phyloP scores from a whole-genome alignment of 129 eudicot species.

The Flaveria bidentis region DNA sequence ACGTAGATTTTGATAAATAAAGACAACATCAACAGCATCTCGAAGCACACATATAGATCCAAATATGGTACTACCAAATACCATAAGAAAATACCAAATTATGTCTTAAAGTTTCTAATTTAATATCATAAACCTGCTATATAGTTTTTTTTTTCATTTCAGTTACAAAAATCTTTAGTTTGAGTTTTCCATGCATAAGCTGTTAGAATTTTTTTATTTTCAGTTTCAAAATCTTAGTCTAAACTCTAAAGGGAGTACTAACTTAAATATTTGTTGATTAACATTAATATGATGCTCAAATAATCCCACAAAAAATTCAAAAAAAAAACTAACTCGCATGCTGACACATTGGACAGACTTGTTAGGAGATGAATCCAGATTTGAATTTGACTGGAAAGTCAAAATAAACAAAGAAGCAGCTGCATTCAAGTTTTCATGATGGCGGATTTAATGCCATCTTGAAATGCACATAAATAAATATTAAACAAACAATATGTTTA shows the following conservation, averaged over 20 bases:
- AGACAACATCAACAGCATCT: conserved; percentile 7
- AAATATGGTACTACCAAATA: conserved; percentile 23
- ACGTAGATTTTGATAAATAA: conserved; percentile 9
- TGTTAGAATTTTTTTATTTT: background rate
- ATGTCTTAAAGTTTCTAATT: background rate
- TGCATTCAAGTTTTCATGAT: conserved; percentile 30
- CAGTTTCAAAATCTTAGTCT: conserved; percentile 12
- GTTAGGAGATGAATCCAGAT: conserved; percentile 19
- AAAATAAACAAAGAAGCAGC: conserved; percentile 29
- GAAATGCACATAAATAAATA: conserved; percentile 19
- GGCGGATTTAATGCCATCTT: conserved; percentile 28
- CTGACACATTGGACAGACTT: conserved; percentile 31
- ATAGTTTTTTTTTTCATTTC: background rate
- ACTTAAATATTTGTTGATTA: conserved; percentile 12
- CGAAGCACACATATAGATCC: conserved; percentile 22
- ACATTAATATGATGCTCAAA: conserved; percentile 12
- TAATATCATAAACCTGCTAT: background rate
- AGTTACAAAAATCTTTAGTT: too few species aligned
- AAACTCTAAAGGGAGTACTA: background rate
- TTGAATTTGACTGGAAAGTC: conserved; percentile 32
- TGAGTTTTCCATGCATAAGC: too few species aligned
- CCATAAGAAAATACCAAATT: conserved; percentile 14
- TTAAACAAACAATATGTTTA: background rate
- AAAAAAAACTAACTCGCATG: background rate
- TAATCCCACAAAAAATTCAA: background rate